Evolutionary conservation across 2,329 filamentous ascomycete species (phyloP), one percentile per base, ranked within the genome.

Genomic region (Aureobasidium pullulans): DNA sequence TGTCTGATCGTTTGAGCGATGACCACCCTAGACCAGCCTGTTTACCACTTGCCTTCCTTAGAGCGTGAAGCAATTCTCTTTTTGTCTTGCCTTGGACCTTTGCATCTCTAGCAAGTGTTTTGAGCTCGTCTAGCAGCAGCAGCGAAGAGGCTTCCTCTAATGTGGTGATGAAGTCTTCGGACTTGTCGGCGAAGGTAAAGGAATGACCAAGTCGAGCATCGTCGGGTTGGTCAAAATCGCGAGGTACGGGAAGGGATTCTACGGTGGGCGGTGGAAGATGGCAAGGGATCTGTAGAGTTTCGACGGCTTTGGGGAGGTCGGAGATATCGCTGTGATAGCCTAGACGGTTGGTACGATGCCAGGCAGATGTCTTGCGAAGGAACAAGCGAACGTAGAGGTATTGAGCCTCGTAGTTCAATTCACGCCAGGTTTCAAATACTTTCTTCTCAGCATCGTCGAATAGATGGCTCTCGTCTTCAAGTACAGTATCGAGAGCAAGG

Each of bases 351-450:
- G 90, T 82, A 9, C 94, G 86, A 76, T 96, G 91, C 94, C 94
- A 99, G 1, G 86, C 85, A 23, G 89, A 88, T 1, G 90, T 90
- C 72, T 99, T 99, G 48, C 94, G 85, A 3, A 99, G 78, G 69
- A 99, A 99, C 1, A 99, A 77, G 23, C 94, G 85, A 13, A 97
- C 92, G 73, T 96, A 96, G 84, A 99, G 74, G 72, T 96, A 97
- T 68, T 97, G 92, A 16, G 90, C 82, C 69, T 96, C 90, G 70
- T 96, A 97, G 31, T 79, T 77, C 54, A 97, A 70, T 0, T 74
- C 72, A 61, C 77, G 82, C 91, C 93, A 99, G 60, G 85, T 78
- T 3, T 77, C 75, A 70, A 99, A 97, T 0, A 97, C 80, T 13
- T 81, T 77, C 67, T 80, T 82, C 72, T 99, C 94, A 16, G 84